Evolutionary conservation across 1,284 basidiomycete species (phyloP).

Genomic region (Tylopilus sp.): DNA sequence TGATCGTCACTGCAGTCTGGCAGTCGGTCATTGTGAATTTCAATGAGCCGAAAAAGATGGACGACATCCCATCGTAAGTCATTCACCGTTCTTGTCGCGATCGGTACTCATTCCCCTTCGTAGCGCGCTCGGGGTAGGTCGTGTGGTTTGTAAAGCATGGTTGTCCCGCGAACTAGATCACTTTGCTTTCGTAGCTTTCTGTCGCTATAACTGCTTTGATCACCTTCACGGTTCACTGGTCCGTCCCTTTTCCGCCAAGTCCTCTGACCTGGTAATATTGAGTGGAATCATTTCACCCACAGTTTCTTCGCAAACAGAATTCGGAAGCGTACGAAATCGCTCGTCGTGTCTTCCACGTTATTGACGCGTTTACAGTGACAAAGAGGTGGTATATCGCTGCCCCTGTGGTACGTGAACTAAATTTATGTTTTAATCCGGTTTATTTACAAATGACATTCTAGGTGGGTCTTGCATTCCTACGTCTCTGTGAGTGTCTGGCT

Average conservation of each 20-base stretch:
- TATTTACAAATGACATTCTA: background rate
- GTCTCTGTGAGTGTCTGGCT: conserved; percentile 26
- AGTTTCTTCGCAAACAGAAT: conserved; percentile 35
- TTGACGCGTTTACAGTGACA: conserved; percentile 25
- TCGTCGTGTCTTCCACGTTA: background rate
- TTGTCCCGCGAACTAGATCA: background rate
- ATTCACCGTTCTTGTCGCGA: fast-evolving
- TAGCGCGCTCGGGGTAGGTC: conserved; percentile 29
- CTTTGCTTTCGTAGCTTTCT: conserved; percentile 21
- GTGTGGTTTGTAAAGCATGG: background rate
- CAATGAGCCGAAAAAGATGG: conserved; percentile 27
- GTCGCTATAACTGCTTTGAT: conserved; percentile 30
- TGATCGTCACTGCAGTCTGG: conserved; percentile 30
- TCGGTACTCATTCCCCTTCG: conserved; percentile 5
- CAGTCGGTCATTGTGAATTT: conserved; percentile 30
- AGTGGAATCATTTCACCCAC: background rate
- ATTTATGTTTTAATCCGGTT: background rate
- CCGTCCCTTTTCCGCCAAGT: background rate
- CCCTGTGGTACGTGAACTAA: conserved; percentile 23
- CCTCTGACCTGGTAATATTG: background rate
- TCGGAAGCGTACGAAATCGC: conserved; percentile 25
- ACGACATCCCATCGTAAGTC: conserved; percentile 31
- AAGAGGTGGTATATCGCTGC: conserved; percentile 33
- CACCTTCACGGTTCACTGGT: conserved; percentile 35
- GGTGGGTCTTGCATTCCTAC: conserved; percentile 33